These are phyloP conservation scores for Fusarium burgessii DNA, from an alignment of 2,329 filamentous ascomycete species.

Conservation along the genomic window DNA sequence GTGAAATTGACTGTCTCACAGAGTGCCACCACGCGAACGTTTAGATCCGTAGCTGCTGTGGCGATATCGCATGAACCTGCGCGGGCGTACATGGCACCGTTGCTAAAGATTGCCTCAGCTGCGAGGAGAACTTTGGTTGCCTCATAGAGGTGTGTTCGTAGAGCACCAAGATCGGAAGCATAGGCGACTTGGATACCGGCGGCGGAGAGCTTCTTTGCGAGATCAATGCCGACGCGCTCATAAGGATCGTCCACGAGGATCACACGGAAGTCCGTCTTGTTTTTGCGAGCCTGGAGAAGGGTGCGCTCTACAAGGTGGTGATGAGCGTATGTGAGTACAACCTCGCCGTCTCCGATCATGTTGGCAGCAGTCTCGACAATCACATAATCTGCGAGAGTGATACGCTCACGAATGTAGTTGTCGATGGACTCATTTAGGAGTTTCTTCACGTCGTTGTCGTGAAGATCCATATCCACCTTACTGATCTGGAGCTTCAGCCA, in stretches of 20 bases:
- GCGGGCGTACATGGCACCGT: conserved; percentile 89
- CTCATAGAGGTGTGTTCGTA: conserved; percentile 77
- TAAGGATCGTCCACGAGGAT: conserved; percentile 81
- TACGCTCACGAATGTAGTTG: conserved; percentile 88
- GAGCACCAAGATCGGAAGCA: conserved; percentile 78
- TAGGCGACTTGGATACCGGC: conserved; percentile 84
- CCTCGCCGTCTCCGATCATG: conserved; percentile 82
- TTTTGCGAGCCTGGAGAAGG: conserved; percentile 76
- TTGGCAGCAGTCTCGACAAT: conserved; percentile 82
- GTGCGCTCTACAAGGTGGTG: conserved; percentile 88
- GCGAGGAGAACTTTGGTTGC: conserved; percentile 85
- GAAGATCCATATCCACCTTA: conserved; percentile 86
- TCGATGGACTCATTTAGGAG: conserved; percentile 85
- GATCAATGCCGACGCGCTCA: conserved; percentile 63
- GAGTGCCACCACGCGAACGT: conserved; percentile 86
- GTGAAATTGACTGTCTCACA: conserved; percentile 96
- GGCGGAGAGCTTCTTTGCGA: conserved; percentile 76
- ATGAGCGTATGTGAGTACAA: conserved; percentile 87
- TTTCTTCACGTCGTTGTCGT: conserved; percentile 85
- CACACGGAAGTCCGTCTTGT: conserved; percentile 83
- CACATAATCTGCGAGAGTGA: conserved; percentile 86
- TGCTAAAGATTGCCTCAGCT: conserved; percentile 95
- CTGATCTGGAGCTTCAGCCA: conserved; percentile 94
- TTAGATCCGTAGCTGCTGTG: conserved; percentile 80
- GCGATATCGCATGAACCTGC: conserved; percentile 90